Evolutionary conservation across 208 protist species (phyloP), one percentile per base, ranked within the genome.

Genomic region (Endotrypanum monterogeii): DNA sequence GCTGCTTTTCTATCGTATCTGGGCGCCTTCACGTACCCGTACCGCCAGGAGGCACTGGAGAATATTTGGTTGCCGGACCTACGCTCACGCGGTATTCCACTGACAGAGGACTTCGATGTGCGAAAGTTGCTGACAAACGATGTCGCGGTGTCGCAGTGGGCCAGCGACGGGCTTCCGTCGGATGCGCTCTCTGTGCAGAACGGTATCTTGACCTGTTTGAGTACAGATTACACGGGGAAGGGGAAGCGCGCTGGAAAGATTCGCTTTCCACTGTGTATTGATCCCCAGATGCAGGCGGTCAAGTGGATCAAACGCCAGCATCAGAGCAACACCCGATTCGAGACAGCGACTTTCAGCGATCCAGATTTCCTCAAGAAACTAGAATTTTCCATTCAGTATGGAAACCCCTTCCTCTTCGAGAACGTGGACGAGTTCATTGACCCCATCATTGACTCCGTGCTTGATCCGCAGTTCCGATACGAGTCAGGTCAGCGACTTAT

Each of bases 101-200:
- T 99, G 46, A 95, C 95, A 12, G 78, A 87, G 25, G 73, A 86
- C 52, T 99, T 99, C 73, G 73, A 78, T 20, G 78, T 99, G n/a
- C 91, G 97, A 48, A 71, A 73, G 37, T 91, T 99, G 28, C 89
- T 99, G 25, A 98, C 98, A 18, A 93, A 93, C 76, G 98, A 99
- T 69, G 98, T 99, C 30, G 98, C 99, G 71, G 94, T 99, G 30
- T 96, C 97, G 30, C 87, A 98, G 82, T 99, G 99, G 99, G 92
- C 89, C 35, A 98, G 93, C 74, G 98, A 99, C 80, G 98, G 98
- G 20, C 89, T 99, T 23, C 99, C 99, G 25, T 94, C 93, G 1
- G 99, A 99, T 88, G 98, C 99, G 70, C 96, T 99, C 23, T 99
- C 97, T 8, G 90, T 99, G 44, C 98, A 99, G 80, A 99, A 99